A percentile compares a stretch with the other conserved stretches of the same genome.
phyloP scores from a whole-genome alignment of 2,329 filamentous ascomycete genomes.

The Fusarium avenaceum region DNA sequence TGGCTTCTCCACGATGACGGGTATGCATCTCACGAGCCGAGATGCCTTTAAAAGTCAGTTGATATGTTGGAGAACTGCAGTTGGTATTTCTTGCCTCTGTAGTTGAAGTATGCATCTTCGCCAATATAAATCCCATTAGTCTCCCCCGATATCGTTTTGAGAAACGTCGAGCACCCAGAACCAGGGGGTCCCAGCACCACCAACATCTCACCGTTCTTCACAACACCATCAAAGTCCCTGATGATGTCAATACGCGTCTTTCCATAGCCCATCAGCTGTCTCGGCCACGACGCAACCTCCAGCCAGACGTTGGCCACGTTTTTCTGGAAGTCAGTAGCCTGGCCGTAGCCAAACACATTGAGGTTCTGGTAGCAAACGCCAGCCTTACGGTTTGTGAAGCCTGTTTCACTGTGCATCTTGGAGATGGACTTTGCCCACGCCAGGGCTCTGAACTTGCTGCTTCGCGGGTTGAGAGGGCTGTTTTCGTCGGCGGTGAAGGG shows the following conservation, averaged over 20 bases:
- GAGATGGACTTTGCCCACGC: conserved; percentile 43
- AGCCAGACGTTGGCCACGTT: conserved; percentile 74
- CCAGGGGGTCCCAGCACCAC: conserved; percentile 80
- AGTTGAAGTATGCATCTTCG: conserved; percentile 80
- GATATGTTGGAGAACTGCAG: conserved; percentile 1
- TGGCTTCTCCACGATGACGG: conserved; percentile 84
- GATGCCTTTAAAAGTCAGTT: conserved; percentile 63
- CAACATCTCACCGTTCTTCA: conserved; percentile 79
- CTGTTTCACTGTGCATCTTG: conserved; percentile 32
- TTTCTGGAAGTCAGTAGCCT: conserved; percentile 78
- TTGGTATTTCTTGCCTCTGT: conserved; percentile 70
- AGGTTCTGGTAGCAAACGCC: conserved; percentile 77
- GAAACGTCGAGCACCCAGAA: conserved; percentile 83
- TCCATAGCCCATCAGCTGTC: conserved; percentile 63
- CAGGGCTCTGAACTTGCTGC: conserved; percentile 38
- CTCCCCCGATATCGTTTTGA: conserved; percentile 88
- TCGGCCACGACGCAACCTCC: conserved; percentile 59
- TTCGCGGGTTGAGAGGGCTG: conserved; percentile 62
- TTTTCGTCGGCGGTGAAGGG: conserved; percentile 63
- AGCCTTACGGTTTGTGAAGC: conserved; percentile 53
- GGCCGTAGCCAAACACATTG: conserved; percentile 76
- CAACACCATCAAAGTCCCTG: conserved; percentile 75
- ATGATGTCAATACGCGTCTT: conserved; percentile 75
- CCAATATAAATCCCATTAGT: conserved; percentile 84
- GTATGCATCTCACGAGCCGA: conserved; percentile 80